These are phyloP conservation scores for Calocera cornea DNA, from an alignment of 768 basidiomycete genomes.

Conservation along the genomic window DNA sequence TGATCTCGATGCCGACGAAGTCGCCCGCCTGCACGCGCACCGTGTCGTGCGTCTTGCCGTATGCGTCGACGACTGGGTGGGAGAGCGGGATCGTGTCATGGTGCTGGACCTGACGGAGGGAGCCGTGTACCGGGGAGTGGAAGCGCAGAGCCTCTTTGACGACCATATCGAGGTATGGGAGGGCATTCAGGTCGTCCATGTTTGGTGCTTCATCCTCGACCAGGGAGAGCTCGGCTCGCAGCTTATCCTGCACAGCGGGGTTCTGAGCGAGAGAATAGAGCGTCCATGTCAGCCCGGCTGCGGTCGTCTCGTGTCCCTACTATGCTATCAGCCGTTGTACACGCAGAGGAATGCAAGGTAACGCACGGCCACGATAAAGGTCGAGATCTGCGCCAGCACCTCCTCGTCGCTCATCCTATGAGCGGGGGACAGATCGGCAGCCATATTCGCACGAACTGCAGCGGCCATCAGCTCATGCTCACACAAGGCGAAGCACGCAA, in stretches of 20 bases:
- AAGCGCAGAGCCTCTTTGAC: conserved; percentile 47
- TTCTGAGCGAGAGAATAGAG: conserved; percentile 41
- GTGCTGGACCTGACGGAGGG: conserved; percentile 33
- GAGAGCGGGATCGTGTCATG: conserved; percentile 43
- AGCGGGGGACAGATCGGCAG: conserved; percentile 28
- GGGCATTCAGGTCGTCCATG: conserved; percentile 53
- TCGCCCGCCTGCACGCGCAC: conserved; percentile 25
- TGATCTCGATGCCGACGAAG: conserved; percentile 36
- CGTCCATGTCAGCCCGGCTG: conserved; percentile 46
- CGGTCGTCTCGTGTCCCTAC: conserved; percentile 42
- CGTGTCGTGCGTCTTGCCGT: conserved; percentile 11
- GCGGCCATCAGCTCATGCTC: conserved; percentile 10
- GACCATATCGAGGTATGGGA: conserved; percentile 58
- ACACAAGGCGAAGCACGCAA: too few species aligned
- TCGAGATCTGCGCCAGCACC: conserved; percentile 36
- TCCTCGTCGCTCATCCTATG: conserved; percentile 37
- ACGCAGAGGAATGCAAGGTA: neutral
- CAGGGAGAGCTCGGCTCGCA: conserved; percentile 43
- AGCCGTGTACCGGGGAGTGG: conserved; percentile 37
- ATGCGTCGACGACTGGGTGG: conserved; percentile 32
- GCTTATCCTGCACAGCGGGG: conserved; percentile 37
- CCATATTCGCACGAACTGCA: conserved; percentile 42
- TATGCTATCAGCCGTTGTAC: neutral
- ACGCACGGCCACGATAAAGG: conserved; percentile 3
- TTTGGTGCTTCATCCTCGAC: conserved; percentile 38